These are phyloP conservation scores for Kodamaea plutei DNA, from an alignment of 1,139 yeast genomes.

Conservation along the genomic window DNA sequence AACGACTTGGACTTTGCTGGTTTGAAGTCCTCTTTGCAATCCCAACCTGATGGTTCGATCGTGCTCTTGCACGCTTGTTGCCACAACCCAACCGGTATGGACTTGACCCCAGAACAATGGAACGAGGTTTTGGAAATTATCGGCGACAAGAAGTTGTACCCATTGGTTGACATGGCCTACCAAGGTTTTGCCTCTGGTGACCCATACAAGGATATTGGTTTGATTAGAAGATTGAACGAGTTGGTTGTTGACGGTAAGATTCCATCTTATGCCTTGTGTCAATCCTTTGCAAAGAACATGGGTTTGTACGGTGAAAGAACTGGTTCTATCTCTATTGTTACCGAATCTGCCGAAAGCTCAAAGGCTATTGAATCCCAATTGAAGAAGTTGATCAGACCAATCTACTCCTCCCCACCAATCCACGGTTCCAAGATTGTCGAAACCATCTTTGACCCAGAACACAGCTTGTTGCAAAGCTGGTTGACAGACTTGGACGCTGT, in stretches of 20 bases:
- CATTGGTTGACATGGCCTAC: constrained; percentile 87
- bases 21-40: constrained; percentile 38
- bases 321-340: constrained; percentile 74
- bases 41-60: constrained; percentile 52
- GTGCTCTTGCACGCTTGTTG: constrained; percentile 90
- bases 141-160: constrained; percentile 53
- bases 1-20: constrained; percentile 53
- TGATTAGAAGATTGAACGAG: constrained; percentile 47
- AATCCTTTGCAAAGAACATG: constrained; percentile 95
- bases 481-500: constrained; percentile 68
- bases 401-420: constrained; percentile 91
- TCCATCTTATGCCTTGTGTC: constrained; percentile 66
- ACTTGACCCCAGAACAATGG: constrained; percentile 83
- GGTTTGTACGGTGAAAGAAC: constrained; percentile 96
- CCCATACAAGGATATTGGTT: constrained; percentile 44
- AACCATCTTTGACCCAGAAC: constrained; percentile 58
- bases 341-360: constrained; percentile 42
- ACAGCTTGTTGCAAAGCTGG: constrained; percentile 67
- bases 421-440: constrained; percentile 90
- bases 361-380: constrained; percentile 69
- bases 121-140: constrained; percentile 59
- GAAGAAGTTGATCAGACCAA: constrained; percentile 75
- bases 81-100: constrained; percentile 96
- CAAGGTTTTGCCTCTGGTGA: constrained; percentile 89
- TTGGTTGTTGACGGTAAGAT: constrained; percentile 45